Evolutionary conservation across 148 eudicot genomes (phyloP), one percentile per base, ranked within the genome.

Genomic region (Limonium bicolor): DNA sequence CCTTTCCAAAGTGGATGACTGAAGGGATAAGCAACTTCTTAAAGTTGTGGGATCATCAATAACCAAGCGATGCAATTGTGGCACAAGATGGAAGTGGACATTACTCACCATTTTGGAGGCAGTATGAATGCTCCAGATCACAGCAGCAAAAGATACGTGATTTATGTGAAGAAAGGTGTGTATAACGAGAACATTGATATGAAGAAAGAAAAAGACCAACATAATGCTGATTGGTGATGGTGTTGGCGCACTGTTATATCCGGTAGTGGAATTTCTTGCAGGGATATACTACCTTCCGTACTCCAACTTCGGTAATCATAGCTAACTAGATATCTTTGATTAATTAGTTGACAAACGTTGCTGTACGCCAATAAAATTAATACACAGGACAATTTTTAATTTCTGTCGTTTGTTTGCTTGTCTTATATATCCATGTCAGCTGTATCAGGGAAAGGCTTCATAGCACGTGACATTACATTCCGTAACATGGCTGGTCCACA

Each of bases 221-320:
- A 70, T 87, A 9, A 74, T 87, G 88, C 37, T 87, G 39, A 59
- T 82, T 15, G 96, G 96, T 14, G 96, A 86, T 60, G 96, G 94
- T 0, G 73, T 82, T 16, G 94, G 94, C 29, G 65, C 63, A 82
- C 94, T 9, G 59, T 82, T 2, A 59, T 82, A 17, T 56, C 88
- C 8, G 72, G 88, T 18, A 65, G 63, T 20, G 90, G 32, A 87
- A 79, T 56, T 87, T 78, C 71, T 64, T 76, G 86, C 80, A 82
- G 45, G 96, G 96, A 1, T 80, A 86, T 86, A 79, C 92, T 0
- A 87, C 96, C 1, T 87, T 80, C 26, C 65, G 94, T 16, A 87
- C 82, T n/a, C 77, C 96, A 10, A 87, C 96, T 76, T 87, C 36
- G 96, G 96, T 86, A 46, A 51, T 49, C 50, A 21, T 21, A 24